phyloP scores from a whole-genome alignment of 345 rosid species.

The Linum lewisii region DNA sequence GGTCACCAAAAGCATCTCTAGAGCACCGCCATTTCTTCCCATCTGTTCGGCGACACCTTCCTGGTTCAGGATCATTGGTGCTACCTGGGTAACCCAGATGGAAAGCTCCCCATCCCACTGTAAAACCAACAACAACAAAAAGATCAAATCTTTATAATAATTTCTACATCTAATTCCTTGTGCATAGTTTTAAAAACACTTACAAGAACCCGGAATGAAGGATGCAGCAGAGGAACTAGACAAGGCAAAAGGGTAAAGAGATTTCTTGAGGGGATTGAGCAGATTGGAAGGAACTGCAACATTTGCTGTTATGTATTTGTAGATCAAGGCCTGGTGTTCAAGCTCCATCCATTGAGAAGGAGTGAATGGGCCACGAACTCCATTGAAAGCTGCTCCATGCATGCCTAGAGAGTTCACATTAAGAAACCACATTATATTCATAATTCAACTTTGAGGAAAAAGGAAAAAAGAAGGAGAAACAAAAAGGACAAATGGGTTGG shows the following conservation, averaged over 20 bases:
- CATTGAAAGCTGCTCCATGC: slow-evolving; percentile 28
- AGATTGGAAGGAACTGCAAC: slow-evolving; percentile 60
- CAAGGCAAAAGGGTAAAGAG: slow-evolving; percentile 33
- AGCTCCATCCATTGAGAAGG: slow-evolving; percentile 63
- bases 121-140: slow-evolving; percentile 5
- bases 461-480: too few relatives aligned
- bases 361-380: slow-evolving; percentile 47
- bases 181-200: too few relatives aligned
- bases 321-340: slow-evolving; percentile 65
- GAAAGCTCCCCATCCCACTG: slow-evolving; percentile 61
- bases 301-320: slow-evolving; percentile 48
- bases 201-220: not conserved
- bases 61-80: slow-evolving; percentile 51
- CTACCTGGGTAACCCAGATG: slow-evolving; percentile 47
- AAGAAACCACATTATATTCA: not conserved
- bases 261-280: slow-evolving; percentile 41
- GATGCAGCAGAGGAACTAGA: slow-evolving; percentile 12
- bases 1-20: slow-evolving; percentile 58
- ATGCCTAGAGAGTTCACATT: slow-evolving; percentile 14
- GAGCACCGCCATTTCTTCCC: slow-evolving; percentile 91
- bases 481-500: too few relatives aligned
- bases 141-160: not conserved
- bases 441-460: too few relatives aligned
- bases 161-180: too few relatives aligned
- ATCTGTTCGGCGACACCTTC: slow-evolving; percentile 71